Base-by-base conservation (phyloP, 225 moss, liverwort and hornwort species). In the Physcomitrium patens region DNA sequence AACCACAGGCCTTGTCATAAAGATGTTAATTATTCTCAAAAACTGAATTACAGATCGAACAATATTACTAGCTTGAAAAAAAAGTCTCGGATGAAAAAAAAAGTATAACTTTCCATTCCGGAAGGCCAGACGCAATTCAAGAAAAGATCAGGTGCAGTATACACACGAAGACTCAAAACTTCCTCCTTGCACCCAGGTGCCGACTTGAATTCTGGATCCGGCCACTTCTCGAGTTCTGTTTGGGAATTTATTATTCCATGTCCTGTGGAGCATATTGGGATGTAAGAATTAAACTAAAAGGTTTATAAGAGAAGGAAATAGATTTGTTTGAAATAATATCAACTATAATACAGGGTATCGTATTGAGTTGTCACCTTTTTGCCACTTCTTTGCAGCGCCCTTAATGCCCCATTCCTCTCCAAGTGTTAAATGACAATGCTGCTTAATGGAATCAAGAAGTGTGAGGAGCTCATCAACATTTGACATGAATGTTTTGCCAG, bases 341-440 rank as follows among this genome's bases (percentile, higher is more conserved):
- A 24, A 58, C 14, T 11, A 67, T 31, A 18, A 15, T 5, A 49
- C 14, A 12, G 49, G 15, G 49, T 18, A 46, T 7, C n/a, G 44
- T 31, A 61, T 9, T 7, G 42, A 9, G n/a, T 20, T 46, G 2
- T 5, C 50, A 83, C 86, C 83, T 86, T 81, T 84, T 20, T 83
- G 83, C 83, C 80, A 78, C 72, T 86, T 83, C 66, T 86, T 86
- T 50, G 81, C 83, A 65, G 81, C 86, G 17, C 83, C 86, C 71
- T 86, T 86, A 24, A 86, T 86, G 12, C 86, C 86, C 83, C 83
- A 86, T 54, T 86, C 86, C 64, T 86, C 83, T 10, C 86, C 86
- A 55, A 86, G 71, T 8, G 86, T 86, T 16, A 83, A 76, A 16
- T 86, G 81, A 26, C 81, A 84, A 8, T 83, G 83, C 49, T 83